Evolutionary conservation across 495 filamentous ascomycete species (phyloP).

Genomic region (Coniosporium apollinis): DNA sequence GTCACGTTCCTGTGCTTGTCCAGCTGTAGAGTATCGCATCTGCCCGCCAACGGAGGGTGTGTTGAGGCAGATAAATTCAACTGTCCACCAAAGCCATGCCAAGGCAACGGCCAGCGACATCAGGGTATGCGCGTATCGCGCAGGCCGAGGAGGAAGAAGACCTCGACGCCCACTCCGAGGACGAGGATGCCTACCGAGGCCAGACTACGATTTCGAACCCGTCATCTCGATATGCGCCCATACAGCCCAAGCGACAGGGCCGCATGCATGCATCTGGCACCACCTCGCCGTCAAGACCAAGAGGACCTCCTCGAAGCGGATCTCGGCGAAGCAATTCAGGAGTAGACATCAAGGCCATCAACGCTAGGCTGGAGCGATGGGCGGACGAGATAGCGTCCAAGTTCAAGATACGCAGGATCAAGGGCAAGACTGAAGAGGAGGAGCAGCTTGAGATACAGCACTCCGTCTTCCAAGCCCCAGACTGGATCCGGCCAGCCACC

Average conservation of each 20-base stretch:
- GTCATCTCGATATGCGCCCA: conserved; percentile 52
- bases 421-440: conserved; percentile 59
- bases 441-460: conserved; percentile 91
- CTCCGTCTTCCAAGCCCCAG: conserved; percentile 85
- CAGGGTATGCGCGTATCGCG: conserved; percentile 80
- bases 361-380: conserved; percentile 89
- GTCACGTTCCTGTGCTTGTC: no score
- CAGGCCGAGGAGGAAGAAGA: conserved; percentile 64
- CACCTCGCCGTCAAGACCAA: conserved; percentile 26
- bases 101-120: conserved; percentile 52
- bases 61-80: not conserved
- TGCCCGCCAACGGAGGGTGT: no score
- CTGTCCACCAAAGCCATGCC: conserved; percentile 15
- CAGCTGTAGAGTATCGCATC: no score
- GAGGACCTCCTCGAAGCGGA: conserved; percentile 29
- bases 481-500: conserved; percentile 61
- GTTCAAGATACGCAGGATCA: conserved; percentile 74
- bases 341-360: conserved; percentile 97
- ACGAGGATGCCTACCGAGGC: conserved; percentile 22
- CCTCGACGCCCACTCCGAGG: conserved; percentile 39
- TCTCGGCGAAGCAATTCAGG: conserved; percentile 64
- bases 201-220: conserved; percentile 43
- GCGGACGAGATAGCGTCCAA: conserved; percentile 95
- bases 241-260: conserved; percentile 43
- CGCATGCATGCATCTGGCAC: conserved; percentile 37